Base-by-base conservation (phyloP, 31 red algal genomes). In the Odonthalia washingtoniensis region DNA sequence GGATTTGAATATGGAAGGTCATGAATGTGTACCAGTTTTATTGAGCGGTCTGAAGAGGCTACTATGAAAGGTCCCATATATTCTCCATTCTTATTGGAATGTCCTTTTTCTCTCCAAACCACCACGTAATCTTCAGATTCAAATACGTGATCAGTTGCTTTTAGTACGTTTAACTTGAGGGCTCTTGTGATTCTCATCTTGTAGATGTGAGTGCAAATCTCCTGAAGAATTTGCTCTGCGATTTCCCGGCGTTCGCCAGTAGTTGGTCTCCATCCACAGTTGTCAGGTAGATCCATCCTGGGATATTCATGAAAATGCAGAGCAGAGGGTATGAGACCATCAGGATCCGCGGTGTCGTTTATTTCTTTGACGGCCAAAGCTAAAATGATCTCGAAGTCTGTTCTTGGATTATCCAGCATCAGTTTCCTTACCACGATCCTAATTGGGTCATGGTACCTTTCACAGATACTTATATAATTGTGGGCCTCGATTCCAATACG, bases 371-470 rank as follows among this genome's bases (percentile, higher is more conserved):
- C 84, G 3, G 74, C 28, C 2, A 5, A 27, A 16, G 4, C 0
- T 0, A 86, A 62, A 2, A 34, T 24, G 33, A 68, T 0, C 33
- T 18, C 2, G 2, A 12, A 32, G 0, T 39, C 6, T 18, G 42
- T 37, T 4, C 42, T 24, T 9, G 46, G 3, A 9, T 65, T 14
- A 0, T 76, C 31, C 1, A 24, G n/a, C n/a, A n/a, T n/a, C n/a
- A n/a, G n/a, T n/a, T n/a, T n/a, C n/a, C n/a, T n/a, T n/a, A n/a
- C n/a, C 44, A 0, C 28, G 6, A 0, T 77, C n/a, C 62, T 38
- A 4, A 87, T 46, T 41, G 70, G 70, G 0, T 76, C 16, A 41
- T 87, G 70, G 49, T 87, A 87, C 45, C 40, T 63, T 53, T 87
- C 83, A 3, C 83, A 68, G 3, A 87, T 30, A n/a, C n/a, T n/a